A percentile compares a stretch with the other conserved stretches of the same genome.
These are phyloP conservation scores for Lactifluus pinguis DNA, from an alignment of 768 basidiomycete genomes.

Conservation along the genomic window DNA sequence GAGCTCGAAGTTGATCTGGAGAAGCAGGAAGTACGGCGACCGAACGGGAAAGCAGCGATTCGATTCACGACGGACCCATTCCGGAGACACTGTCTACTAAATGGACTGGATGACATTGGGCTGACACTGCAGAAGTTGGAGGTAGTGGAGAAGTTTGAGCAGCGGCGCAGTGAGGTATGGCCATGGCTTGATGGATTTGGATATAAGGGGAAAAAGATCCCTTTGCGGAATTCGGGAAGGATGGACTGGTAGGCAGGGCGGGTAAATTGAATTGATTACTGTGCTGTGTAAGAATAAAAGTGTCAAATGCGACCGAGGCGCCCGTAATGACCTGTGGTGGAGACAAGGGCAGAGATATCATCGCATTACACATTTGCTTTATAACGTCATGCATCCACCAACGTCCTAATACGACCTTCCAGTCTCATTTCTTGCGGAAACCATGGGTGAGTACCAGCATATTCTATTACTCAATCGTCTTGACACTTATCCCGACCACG, in stretches of 20 bases:
- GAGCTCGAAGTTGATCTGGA: slow-evolving; percentile 56
- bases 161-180: slow-evolving; percentile 67
- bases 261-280: too few relatives aligned
- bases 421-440: too few relatives aligned
- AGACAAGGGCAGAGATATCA: too few relatives aligned
- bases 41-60: slow-evolving; percentile 63
- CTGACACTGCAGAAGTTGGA: slow-evolving; percentile 77
- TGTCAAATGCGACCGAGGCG: too few relatives aligned
- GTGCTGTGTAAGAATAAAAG: too few relatives aligned
- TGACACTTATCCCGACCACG: too few relatives aligned
- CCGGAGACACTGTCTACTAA: slow-evolving; percentile 87
- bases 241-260: slow-evolving; percentile 60
- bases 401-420: too few relatives aligned
- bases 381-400: too few relatives aligned
- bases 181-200: slow-evolving; percentile 97
- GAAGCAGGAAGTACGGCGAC: slow-evolving; percentile 45
- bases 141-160: slow-evolving; percentile 74
- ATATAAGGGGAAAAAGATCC: slow-evolving; percentile 73
- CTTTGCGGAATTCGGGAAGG: slow-evolving; percentile 39
- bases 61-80: slow-evolving; percentile 81
- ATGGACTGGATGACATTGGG: slow-evolving; percentile 95
- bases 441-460: too few relatives aligned
- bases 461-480: too few relatives aligned
- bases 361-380: too few relatives aligned
- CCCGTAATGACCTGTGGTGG: too few relatives aligned